Evolutionary conservation across 495 filamentous ascomycete species (phyloP).

Genomic region (Penicillium herquei): DNA sequence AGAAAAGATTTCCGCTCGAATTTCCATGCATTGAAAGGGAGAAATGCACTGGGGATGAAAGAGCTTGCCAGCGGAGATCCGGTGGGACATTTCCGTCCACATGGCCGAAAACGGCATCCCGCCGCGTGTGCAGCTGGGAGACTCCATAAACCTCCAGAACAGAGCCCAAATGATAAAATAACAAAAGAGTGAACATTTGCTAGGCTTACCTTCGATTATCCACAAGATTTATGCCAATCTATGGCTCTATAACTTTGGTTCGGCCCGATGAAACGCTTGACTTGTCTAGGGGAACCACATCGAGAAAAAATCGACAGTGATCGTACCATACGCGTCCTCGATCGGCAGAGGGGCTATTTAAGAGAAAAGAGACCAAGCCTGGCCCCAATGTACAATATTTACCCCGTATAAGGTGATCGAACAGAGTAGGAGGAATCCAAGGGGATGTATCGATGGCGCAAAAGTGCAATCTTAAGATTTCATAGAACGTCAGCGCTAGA

Average conservation of each 20-base stretch:
- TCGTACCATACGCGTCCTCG: neutral
- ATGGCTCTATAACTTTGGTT: neutral
- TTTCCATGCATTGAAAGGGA: too few species aligned
- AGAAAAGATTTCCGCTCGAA: too few species aligned
- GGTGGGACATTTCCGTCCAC: neutral
- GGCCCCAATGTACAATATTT: neutral
- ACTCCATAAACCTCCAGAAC: neutral
- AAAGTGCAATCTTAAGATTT: neutral
- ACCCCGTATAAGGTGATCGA: neutral
- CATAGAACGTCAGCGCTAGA: neutral
- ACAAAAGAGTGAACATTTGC: neutral
- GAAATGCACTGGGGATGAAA: too few species aligned
- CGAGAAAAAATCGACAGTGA: neutral
- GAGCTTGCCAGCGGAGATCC: neutral
- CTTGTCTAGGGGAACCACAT: neutral
- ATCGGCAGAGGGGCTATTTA: neutral
- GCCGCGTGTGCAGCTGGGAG: neutral
- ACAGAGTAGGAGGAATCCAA: neutral
- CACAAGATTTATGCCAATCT: neutral
- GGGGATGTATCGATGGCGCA: neutral
- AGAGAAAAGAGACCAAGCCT: neutral
- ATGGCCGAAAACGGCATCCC: neutral
- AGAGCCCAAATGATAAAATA: neutral
- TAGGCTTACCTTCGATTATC: neutral
- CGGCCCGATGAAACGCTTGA: neutral